Base-by-base conservation (phyloP, 2,329 filamentous ascomycete genomes). In the Aspergillus nomiae region DNA sequence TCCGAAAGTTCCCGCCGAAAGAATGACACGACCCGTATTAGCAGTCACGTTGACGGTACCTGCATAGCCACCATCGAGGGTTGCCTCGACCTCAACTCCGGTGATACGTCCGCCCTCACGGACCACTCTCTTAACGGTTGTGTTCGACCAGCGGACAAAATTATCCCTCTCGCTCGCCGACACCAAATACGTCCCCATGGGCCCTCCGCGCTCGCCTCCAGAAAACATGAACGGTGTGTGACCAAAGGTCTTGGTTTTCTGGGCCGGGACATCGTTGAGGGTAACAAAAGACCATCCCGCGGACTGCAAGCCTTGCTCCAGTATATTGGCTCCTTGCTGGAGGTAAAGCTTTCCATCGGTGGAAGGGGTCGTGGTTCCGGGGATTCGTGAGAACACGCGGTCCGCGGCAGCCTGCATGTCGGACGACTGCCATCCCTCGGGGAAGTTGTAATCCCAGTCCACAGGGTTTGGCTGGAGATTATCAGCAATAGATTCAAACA, bases 61-160 rank as follows among this genome's bases (percentile, higher is more conserved):
- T 2, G 45, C 48, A 30, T 63, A 63, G 19, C 61, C 61, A 1
- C 61, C 61, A 26, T 60, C 54, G 9, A 66, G 45, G 48, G 59
- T 61, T 3, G 66, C 50, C 60, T 67, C 51, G 16, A 63, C 61
- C 24, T 63, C 61, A 5, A 63, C 61, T 3, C 61, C 61, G 12
- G 61, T 63, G 24, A 63, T 32, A 6, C 43, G 51, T 9, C 53
- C 26, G 6, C 54, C 61, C 14, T 41, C 30, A 7, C 61, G 61
- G 3, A 63, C 41, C 6, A 63, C 61, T 10, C 61, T 45, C 46
- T 54, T 60, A 10, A 63, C 61, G 19, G 53, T 63, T 4, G 61
- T 63, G 21, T 63, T 63, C 11, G 34, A 45, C 61, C 61, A 63
- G 1, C 60, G 51, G 21, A 45, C 45, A 43, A 63, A 63, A 54